Evolutionary conservation across 768 basidiomycete species (phyloP).

Genomic region (Daedaleopsis nitida): DNA sequence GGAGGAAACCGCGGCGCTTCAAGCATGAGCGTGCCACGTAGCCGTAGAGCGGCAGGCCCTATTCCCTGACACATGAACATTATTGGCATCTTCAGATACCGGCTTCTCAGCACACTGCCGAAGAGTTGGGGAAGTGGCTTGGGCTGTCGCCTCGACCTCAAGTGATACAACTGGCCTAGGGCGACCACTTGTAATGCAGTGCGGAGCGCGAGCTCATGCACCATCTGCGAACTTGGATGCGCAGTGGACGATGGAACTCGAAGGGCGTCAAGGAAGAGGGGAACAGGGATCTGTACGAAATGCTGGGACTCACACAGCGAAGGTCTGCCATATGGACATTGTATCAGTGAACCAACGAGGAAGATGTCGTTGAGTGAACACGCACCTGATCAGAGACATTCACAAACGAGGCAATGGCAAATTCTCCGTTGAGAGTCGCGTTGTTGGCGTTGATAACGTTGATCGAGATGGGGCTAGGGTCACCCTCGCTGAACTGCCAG

Average conservation of each 20-base stretch:
- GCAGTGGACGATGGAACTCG: too few species aligned
- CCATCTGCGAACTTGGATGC: too few species aligned
- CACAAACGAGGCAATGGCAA: conserved; percentile 37
- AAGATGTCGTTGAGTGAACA: background rate
- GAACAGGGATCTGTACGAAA: background rate
- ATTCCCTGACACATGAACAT: too few species aligned
- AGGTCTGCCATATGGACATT: conserved; percentile 8
- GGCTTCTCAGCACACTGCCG: background rate
- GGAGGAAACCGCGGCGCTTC: background rate
- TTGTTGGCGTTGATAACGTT: conserved; percentile 34
- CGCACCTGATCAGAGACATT: conserved; percentile 31
- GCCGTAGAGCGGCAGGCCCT: too few species aligned
- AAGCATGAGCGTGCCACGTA: background rate
- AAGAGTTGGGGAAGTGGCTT: too few species aligned
- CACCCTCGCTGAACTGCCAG: conserved; percentile 35
- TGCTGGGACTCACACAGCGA: conserved; percentile 19
- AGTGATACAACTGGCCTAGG: too few species aligned
- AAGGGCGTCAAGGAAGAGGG: background rate
- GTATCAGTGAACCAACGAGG: background rate
- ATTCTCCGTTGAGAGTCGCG: conserved; percentile 37
- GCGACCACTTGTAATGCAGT: too few species aligned
- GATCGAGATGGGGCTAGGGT: conserved; percentile 37
- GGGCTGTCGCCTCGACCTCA: too few species aligned
- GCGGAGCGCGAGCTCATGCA: too few species aligned
- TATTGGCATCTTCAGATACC: background rate